Evolutionary conservation across 306 rosid genomes (phyloP).

Genomic region (Malus asiatica): DNA sequence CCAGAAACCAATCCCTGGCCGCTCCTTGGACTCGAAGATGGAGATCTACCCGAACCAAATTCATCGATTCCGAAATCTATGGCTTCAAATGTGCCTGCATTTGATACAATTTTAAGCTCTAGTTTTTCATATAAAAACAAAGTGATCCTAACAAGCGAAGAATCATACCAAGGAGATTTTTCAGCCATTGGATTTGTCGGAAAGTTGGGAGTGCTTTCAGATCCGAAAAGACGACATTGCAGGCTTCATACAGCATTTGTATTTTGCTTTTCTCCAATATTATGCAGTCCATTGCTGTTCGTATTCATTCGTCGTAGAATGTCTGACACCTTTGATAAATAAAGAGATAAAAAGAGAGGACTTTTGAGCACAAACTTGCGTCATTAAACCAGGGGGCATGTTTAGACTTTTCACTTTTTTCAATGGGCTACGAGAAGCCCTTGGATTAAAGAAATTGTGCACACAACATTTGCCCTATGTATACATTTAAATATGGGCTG

Average conservation of each 20-base stretch:
- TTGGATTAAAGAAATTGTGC: neutral
- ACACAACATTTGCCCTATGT: neutral
- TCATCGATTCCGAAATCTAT: slow-evolving; percentile 50
- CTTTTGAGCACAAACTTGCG: neutral
- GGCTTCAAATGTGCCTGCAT: slow-evolving; percentile 41
- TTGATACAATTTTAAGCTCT: neutral
- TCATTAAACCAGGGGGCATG: neutral
- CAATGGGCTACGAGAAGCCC: neutral
- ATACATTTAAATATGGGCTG: neutral
- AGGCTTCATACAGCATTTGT: slow-evolving; percentile 39
- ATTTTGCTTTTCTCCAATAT: slow-evolving; percentile 40
- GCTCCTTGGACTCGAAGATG: slow-evolving; percentile 13
- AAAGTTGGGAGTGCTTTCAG: slow-evolving; percentile 28
- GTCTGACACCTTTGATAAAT: neutral
- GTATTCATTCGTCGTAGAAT: neutral
- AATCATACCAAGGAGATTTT: slow-evolving; percentile 28
- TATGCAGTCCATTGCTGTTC: neutral
- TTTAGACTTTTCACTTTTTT: neutral
- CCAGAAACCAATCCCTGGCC: slow-evolving; percentile 33
- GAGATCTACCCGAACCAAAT: slow-evolving; percentile 25
- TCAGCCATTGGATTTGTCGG: slow-evolving; percentile 43
- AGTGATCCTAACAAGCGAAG: neutral
- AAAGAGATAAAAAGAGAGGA: neutral
- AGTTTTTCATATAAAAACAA: neutral
- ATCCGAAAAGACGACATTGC: slow-evolving; percentile 30